Conservation (phyloP, 495 filamentous ascomycete species). For the Elasticomyces elasticus region DNA sequence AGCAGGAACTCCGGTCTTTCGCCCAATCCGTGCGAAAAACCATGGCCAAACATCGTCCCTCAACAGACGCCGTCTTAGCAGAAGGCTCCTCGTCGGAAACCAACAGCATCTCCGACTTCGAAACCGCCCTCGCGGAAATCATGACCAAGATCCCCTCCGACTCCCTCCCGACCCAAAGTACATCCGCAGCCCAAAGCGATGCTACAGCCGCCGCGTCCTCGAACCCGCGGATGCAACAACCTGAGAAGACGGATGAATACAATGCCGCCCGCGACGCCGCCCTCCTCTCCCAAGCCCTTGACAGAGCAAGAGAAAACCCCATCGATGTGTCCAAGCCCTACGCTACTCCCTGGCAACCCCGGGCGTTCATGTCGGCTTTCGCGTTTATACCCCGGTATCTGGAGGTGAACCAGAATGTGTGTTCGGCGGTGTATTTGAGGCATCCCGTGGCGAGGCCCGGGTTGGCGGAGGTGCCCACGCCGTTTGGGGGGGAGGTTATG, state of each 20-base stretch:
- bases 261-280: slow-evolving; percentile 14
- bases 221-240: slow-evolving; percentile 1
- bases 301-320: slow-evolving; percentile 58
- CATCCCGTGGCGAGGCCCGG: slow-evolving; percentile 91
- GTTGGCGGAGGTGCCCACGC: slow-evolving; percentile 79
- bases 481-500: slow-evolving; percentile 52
- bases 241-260: slow-evolving; percentile 8
- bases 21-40: slow-evolving; percentile 44
- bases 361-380: slow-evolving; percentile 79
- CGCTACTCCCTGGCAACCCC: slow-evolving; percentile 80
- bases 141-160: slow-evolving; percentile 19
- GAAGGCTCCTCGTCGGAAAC: too few species aligned
- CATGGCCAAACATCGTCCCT: slow-evolving; percentile 28
- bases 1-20: slow-evolving; percentile 53
- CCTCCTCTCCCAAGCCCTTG: slow-evolving; percentile 39
- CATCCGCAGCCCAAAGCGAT: not conserved
- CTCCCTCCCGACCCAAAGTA: slow-evolving; percentile 3
- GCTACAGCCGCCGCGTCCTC: slow-evolving; percentile 1
- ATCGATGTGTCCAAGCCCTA: slow-evolving; percentile 73
- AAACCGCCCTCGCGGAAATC: slow-evolving; percentile 18
- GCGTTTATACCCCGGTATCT: slow-evolving; percentile 91
- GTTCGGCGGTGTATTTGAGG: slow-evolving; percentile 86
- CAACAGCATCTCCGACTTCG: slow-evolving; percentile 6
- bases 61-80: too few species aligned
- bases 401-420: slow-evolving; percentile 94